These are phyloP conservation scores for Marchantia paleacea DNA, from an alignment of 225 moss, liverwort and hornwort species.

Conservation along the genomic window DNA sequence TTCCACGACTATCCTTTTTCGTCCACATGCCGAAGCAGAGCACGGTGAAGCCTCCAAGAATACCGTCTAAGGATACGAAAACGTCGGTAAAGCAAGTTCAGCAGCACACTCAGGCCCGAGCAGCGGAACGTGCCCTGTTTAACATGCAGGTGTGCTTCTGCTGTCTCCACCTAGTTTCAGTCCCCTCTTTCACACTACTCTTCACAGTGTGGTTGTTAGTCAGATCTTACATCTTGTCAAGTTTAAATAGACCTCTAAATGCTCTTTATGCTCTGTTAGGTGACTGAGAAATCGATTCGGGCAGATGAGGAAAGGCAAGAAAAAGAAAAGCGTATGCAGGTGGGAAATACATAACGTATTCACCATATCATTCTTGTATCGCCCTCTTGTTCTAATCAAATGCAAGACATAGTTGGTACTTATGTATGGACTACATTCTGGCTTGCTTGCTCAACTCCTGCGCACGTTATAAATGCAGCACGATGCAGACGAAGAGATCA, in stretches of 20 bases:
- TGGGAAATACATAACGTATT: background rate
- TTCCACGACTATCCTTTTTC: background rate
- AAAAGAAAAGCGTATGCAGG: conserved; percentile 19
- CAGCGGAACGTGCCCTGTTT: conserved; percentile 20
- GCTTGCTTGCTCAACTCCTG: background rate
- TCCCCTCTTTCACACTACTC: background rate
- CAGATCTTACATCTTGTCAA: background rate
- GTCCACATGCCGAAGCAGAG: background rate
- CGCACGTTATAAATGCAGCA: conserved; percentile 2
- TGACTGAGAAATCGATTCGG: conserved; percentile 8
- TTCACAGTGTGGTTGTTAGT: background rate
- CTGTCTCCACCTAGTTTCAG: background rate
- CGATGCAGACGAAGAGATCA: conserved; percentile 23
- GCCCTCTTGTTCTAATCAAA: background rate
- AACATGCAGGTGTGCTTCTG: conserved; percentile 7
- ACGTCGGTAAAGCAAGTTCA: background rate
- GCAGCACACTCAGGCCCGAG: conserved; percentile 9
- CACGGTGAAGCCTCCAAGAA: background rate
- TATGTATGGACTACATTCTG: background rate
- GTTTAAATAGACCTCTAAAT: background rate
- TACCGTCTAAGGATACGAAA: conserved; percentile 13
- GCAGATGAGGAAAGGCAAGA: conserved; percentile 22
- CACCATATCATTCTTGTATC: too few relatives aligned
- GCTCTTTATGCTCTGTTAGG: background rate
- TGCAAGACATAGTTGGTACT: background rate